A percentile compares a stretch with the other conserved stretches of the same genome.
These are phyloP conservation scores for Gamsiella multidivaricata DNA, from an alignment of 192 early-diverging fungal species.

Conservation along the genomic window DNA sequence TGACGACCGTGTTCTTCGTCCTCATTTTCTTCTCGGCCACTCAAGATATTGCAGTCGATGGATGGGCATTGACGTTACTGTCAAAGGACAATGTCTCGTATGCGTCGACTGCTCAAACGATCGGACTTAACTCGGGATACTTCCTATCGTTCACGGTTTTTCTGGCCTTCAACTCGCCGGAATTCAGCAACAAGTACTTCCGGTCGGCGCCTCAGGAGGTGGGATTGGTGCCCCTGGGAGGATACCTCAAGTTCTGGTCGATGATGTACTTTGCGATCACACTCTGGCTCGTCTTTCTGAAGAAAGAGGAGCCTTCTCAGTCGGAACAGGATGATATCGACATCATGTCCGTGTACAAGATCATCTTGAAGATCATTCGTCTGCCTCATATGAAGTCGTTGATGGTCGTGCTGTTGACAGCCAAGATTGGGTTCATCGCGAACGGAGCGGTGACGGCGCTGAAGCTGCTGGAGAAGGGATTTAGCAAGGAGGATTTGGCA, in stretches of 20 bases:
- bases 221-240: conserved; percentile 83
- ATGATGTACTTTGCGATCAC: conserved; percentile 88
- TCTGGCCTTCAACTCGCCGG: conserved; percentile 92
- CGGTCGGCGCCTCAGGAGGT: conserved; percentile 68
- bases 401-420: conserved; percentile 82
- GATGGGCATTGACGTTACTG: conserved; percentile 96
- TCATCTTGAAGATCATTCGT: conserved; percentile 88
- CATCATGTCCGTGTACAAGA: conserved; percentile 81
- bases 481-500: conserved; percentile 95
- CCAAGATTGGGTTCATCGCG: conserved; percentile 95
- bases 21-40: conserved; percentile 97
- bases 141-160: conserved; percentile 98
- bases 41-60: conserved; percentile 84
- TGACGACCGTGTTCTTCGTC: conserved; percentile 81
- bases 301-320: conserved; percentile 66
- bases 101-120: conserved; percentile 94
- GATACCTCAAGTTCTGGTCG: conserved; percentile 94
- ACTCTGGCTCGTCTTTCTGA: conserved; percentile 80
- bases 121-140: conserved; percentile 95
- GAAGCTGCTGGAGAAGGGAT: conserved; percentile 95
- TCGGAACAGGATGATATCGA: conserved; percentile 59
- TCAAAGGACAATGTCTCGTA: conserved; percentile 92
- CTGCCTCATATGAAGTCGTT: conserved; percentile 90
- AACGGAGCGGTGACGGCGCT: conserved; percentile 95
- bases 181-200: conserved; percentile 96